Evolutionary conservation across 805 yeast genomes (phyloP), one percentile per base, ranked within the genome.

Genomic region (Peterozyma toletana): DNA sequence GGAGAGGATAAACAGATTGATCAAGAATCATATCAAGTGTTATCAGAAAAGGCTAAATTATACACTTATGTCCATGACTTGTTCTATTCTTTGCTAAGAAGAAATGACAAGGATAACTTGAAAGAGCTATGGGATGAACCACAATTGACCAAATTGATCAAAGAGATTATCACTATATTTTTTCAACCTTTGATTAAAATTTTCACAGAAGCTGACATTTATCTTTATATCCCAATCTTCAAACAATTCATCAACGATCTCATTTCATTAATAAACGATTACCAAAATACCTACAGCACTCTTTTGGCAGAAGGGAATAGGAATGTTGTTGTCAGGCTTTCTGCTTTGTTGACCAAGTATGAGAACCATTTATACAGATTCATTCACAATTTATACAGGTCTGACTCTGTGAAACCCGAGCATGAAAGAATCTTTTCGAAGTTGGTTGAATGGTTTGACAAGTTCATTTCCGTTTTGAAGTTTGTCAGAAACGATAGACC

Each of bases 51-150:
- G n/a, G 72, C 74, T 2, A 67, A 67, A 16, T 54, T 74, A 35
- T 84, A 74, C 53, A 63, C 78, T 7, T 70, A 72, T 48, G 56
- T 85, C 11, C 78, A 77, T 47, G 80, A 82, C 44, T 70, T 83
- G 43, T 76, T 84, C 62, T 80, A 75, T 47, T 62, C 84, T 14
- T 73, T 73, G 49, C 66, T 86, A 1, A 73, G 93, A 33, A 81
- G 77, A 45, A 75, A 78, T 33, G 99, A 91, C 56, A 89, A 87
- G 57, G 77, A 79, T 44, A 64, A 83, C 37, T 62, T 90, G 68
- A 80, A 80, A 53, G 81, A 82, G 55, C 58, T 90, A 37, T 87
- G 96, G 95, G 79, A 78, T 38, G 96, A 90, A 53, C 88, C 91
- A 0, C 86, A 85, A 50, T 66, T 95, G 38, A 80, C 89, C n/a